Evolutionary conservation across 1,139 yeast species (phyloP).

Genomic region (Lodderomyces pseudojiufengensis): DNA sequence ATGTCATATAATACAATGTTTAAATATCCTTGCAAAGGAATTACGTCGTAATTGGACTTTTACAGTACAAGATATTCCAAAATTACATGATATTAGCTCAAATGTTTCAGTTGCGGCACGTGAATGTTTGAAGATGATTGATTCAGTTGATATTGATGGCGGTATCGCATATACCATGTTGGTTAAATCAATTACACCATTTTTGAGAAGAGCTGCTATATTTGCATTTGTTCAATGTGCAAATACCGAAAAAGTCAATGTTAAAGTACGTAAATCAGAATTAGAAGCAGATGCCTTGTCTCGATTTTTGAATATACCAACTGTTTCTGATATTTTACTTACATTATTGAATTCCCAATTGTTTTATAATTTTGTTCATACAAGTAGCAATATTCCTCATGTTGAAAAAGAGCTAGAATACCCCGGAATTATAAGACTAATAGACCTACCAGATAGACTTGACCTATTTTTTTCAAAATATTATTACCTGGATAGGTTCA

Average conservation of each 20-base stretch:
- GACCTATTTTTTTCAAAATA: constrained; percentile 66
- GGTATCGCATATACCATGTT: constrained; percentile 51
- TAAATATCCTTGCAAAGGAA: constrained; percentile 24
- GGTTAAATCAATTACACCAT: constrained; percentile 57
- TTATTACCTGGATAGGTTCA: constrained; percentile 44
- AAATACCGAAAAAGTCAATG: constrained; percentile 39
- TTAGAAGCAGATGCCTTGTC: constrained; percentile 60
- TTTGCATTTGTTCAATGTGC: constrained; percentile 58
- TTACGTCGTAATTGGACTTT: constrained; percentile 21
- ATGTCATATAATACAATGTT: constrained; percentile 35
- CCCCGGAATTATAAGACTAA: constrained; percentile 62
- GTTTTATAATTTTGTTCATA: background rate
- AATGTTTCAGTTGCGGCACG: constrained; percentile 15
- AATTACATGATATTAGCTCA: constrained; percentile 21
- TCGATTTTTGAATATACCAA: constrained; percentile 50
- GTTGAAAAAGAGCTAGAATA: constrained; percentile 43
- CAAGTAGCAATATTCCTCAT: constrained; percentile 9
- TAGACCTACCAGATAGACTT: constrained; percentile 61
- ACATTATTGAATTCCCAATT: constrained; percentile 5
- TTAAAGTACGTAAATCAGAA: constrained; percentile 9
- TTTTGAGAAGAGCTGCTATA: constrained; percentile 64
- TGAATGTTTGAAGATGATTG: constrained; percentile 14
- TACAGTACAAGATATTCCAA: constrained; percentile 34
- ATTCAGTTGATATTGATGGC: constrained; percentile 15
- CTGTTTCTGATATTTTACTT: constrained; percentile 18